Percentiles rank a stretch among this genome's conserved stretches.
Conservation (phyloP, 768 basidiomycete species). For the Boletus rex-veris region DNA sequence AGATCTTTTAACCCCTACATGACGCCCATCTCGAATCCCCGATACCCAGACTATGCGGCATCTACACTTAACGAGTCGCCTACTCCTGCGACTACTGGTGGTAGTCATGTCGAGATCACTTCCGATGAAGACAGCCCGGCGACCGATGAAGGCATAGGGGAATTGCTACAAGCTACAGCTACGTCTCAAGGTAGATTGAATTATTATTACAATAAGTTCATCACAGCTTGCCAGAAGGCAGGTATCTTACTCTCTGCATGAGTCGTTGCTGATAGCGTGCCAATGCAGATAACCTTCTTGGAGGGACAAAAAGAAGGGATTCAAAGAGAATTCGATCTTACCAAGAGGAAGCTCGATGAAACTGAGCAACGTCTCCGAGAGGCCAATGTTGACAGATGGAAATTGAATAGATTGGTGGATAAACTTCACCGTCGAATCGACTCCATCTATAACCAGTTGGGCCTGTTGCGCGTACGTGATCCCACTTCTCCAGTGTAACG, state of each 20-base stretch:
- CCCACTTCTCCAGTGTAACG: background rate
- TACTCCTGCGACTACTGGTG: background rate
- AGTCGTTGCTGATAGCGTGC: background rate
- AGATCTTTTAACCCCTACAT: constrained; percentile 23
- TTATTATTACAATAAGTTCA: constrained; percentile 13
- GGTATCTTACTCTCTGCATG: background rate
- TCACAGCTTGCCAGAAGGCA: constrained; percentile 10
- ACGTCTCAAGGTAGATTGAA: constrained; percentile 12
- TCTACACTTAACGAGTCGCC: constrained; percentile 1
- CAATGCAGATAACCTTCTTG: constrained; percentile 14
- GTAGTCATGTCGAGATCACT: background rate
- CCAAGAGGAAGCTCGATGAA: constrained; percentile 17
- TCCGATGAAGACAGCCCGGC: background rate
- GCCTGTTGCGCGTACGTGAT: constrained; percentile 9
- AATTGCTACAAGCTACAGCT: constrained; percentile 17
- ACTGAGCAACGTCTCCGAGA: constrained; percentile 18
- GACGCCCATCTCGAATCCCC: constrained; percentile 27
- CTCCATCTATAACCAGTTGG: constrained; percentile 8
- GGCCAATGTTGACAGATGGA: constrained; percentile 13
- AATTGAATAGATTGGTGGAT: constrained; percentile 8
- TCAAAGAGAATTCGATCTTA: constrained; percentile 11
- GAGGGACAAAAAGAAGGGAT: constrained; percentile 14
- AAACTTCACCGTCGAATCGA: constrained; percentile 10
- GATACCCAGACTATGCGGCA: background rate
- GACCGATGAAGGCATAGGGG: background rate